phyloP scores from a whole-genome alignment of 2,329 filamentous ascomycete species.

The Rachicladosporium sp. region DNA sequence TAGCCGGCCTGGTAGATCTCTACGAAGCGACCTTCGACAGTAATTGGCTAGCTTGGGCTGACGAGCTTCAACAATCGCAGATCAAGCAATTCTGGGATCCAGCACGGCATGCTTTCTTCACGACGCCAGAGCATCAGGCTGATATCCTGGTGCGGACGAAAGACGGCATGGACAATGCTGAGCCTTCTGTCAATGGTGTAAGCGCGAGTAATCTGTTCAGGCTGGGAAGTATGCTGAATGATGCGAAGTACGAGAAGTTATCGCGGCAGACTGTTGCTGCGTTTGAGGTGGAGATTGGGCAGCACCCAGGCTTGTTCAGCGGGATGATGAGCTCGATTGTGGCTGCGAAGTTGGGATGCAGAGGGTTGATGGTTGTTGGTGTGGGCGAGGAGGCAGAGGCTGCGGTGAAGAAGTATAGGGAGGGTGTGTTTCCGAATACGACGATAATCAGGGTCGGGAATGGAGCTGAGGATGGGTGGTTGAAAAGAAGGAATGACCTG shows the following conservation, averaged over 20 bases:
- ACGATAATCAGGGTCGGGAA: conserved; percentile 28
- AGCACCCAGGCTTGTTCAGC: conserved; percentile 86
- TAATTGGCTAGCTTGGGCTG: conserved; percentile 65
- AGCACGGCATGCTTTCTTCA: conserved; percentile 54
- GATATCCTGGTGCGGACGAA: conserved; percentile 78
- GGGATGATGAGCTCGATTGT: conserved; percentile 68
- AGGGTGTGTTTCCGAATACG: conserved; percentile 24
- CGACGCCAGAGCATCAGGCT: conserved; percentile 48
- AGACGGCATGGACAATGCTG: conserved; percentile 85
- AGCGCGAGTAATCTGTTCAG: conserved; percentile 81
- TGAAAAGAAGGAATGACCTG: conserved; percentile 37
- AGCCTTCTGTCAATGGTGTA: conserved; percentile 80
- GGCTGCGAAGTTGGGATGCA: conserved; percentile 57
- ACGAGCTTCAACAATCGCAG: conserved; percentile 66
- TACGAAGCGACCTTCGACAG: conserved; percentile 74
- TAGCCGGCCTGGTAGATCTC: conserved; percentile 68
- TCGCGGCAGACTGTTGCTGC: conserved; percentile 67
- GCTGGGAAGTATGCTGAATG: conserved; percentile 56
- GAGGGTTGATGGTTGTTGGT: conserved; percentile 44
- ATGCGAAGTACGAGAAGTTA: conserved; percentile 49
- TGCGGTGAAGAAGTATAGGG: conserved; percentile 29
- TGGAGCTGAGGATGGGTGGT: conserved; percentile 31
- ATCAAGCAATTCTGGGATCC: conserved; percentile 66
- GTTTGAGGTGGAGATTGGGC: conserved; percentile 82
- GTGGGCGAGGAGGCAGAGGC: conserved; percentile 30